Evolutionary conservation across 345 rosid species (phyloP).

Genomic region (Salix arbutifolia): DNA sequence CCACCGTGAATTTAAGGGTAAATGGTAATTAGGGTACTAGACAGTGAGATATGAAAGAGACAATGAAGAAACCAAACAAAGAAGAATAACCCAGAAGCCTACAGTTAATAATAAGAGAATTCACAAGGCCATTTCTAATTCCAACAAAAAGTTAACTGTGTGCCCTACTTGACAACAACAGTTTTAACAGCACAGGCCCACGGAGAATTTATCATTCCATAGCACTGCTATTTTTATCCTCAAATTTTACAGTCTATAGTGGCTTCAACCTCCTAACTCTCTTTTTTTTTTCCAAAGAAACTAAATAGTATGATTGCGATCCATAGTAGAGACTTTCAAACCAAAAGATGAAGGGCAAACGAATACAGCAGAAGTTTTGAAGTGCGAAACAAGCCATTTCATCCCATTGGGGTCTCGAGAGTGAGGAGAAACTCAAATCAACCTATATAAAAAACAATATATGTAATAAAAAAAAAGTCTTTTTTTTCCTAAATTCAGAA

Average conservation of each 20-base stretch:
- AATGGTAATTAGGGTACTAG: slow-evolving; percentile 38
- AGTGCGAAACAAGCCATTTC: background rate
- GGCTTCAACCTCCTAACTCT: slow-evolving; percentile 10
- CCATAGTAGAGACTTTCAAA: background rate
- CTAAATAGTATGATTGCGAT: background rate
- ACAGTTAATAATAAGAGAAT: slow-evolving; percentile 20
- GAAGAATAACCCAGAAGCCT: slow-evolving; percentile 40
- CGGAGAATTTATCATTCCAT: slow-evolving; percentile 27
- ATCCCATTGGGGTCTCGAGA: background rate
- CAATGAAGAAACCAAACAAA: slow-evolving; percentile 35
- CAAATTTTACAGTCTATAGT: slow-evolving; percentile 27
- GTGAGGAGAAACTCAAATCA: background rate
- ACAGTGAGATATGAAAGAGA: slow-evolving; percentile 41
- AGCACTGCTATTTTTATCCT: slow-evolving; percentile 7
- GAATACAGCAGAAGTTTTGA: background rate
- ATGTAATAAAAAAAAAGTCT: background rate
- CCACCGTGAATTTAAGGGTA: slow-evolving; percentile 26
- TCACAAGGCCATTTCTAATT: slow-evolving; percentile 40
- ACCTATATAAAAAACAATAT: background rate
- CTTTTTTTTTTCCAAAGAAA: slow-evolving; percentile 24
- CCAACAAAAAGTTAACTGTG: slow-evolving; percentile 34
- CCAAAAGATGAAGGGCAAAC: background rate
- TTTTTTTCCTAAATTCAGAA: background rate
- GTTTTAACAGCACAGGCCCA: slow-evolving; percentile 56
- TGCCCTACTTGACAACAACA: slow-evolving; percentile 42